phyloP scores from a whole-genome alignment of 768 basidiomycete genomes.

The Royoungia palumana region DNA sequence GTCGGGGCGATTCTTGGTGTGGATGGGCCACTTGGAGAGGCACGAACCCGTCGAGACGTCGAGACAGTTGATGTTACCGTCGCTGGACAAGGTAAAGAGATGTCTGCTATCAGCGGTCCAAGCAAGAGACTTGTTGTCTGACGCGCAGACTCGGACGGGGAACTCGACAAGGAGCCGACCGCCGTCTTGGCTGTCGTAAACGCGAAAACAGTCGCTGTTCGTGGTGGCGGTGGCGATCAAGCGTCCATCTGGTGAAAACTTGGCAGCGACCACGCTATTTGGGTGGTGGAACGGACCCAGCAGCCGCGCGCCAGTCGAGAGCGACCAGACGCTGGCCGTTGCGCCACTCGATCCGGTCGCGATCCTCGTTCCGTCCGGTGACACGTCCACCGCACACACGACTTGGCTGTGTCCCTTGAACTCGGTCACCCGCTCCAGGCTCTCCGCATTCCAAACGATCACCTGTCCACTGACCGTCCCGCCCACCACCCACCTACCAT shows the following conservation, averaged over 20 bases:
- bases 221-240: no score
- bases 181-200: not conserved
- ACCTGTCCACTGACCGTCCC: not conserved
- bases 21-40: not conserved
- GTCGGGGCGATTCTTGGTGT: not conserved
- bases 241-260: no score
- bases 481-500: not conserved
- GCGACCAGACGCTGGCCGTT: not conserved
- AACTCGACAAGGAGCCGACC: not conserved
- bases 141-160: not conserved
- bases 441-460: not conserved
- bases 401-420: not conserved
- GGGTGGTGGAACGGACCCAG: not conserved
- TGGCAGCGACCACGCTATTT: no score
- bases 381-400: slow-evolving; percentile 7
- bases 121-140: not conserved
- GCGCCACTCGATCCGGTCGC: not conserved
- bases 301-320: slow-evolving; percentile 3
- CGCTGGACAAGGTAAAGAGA: not conserved
- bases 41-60: not conserved
- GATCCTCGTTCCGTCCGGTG: slow-evolving; percentile 7
- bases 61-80: not conserved
- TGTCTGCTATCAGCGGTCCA: not conserved
- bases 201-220: not conserved
- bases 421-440: not conserved